Percentiles rank a stretch among this genome's conserved stretches.
Conservation (phyloP, 345 rosid genomes). For the Odontarrhena argentea region DNA sequence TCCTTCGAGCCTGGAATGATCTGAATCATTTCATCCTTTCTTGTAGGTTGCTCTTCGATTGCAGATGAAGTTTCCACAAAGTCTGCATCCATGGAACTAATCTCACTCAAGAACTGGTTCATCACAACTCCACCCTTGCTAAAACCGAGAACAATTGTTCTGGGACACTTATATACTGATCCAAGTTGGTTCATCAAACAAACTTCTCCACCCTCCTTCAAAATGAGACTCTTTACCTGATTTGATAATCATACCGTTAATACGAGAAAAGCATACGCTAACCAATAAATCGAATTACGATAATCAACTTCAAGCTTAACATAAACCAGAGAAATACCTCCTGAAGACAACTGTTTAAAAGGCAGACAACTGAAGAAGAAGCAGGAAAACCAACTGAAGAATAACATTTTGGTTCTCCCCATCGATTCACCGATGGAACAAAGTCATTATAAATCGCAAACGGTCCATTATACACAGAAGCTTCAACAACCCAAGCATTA, state of each 20-base stretch:
- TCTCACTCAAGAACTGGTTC: constrained; percentile 79
- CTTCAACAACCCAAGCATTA: constrained; percentile 79
- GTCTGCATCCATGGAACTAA: constrained; percentile 44
- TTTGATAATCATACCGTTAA: background rate
- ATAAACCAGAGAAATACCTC: constrained; percentile 45
- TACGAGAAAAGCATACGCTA: background rate
- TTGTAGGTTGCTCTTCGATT: constrained; percentile 29
- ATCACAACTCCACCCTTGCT: constrained; percentile 89
- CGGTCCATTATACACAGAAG: constrained; percentile 66
- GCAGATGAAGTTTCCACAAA: constrained; percentile 17
- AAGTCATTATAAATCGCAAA: constrained; percentile 78
- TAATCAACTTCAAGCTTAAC: background rate
- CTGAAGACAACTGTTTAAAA: constrained; percentile 58
- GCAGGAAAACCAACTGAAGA: constrained; percentile 62
- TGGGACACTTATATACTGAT: constrained; percentile 42
- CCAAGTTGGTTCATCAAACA: constrained; percentile 18
- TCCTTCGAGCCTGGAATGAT: constrained; percentile 57
- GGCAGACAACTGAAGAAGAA: constrained; percentile 59
- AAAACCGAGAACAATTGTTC: constrained; percentile 70
- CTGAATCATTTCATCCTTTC: constrained; percentile 36
- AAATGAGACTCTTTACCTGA: constrained; percentile 50
- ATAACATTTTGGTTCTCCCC: constrained; percentile 72
- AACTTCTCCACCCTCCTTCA: constrained; percentile 32
- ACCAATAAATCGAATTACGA: background rate
- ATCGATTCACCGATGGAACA: constrained; percentile 57